Base-by-base conservation (phyloP, 805 yeast genomes). In the Lachancea waltii region DNA sequence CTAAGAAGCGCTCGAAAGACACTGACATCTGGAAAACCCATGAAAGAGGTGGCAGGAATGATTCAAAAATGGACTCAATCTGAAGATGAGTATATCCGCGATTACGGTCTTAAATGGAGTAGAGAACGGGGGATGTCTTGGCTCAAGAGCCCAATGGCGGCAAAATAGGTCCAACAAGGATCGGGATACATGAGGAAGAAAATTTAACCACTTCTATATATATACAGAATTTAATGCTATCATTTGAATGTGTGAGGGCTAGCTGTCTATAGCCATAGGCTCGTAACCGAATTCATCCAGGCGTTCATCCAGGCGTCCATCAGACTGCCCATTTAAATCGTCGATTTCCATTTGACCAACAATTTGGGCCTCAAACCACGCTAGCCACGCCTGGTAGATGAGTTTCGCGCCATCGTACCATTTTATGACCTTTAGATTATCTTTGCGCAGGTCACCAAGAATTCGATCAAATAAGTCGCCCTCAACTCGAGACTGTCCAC, bases 331-430 rank as follows among this genome's bases (percentile, higher is more conserved):
- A n/a, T n/a, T n/a, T n/a, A n/a, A n/a, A 20, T 26, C 20, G n/a
- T 34, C 37, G 13, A 18, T 21, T 14, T 49, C 58, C 38, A 48
- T 36, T 31, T 46, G 54, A 38, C 50, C 13, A 43, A 38, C 19
- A 44, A 13, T 40, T 21, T 42, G 34, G 11, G 35, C 32, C 22
- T 38, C 50, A 14, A 45, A 48, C 68, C 68, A 64, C 2, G 26
- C 33, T 5, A 49, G 42, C 68, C 68, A 64, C 7, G 41, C 43
- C 3, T 40, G 17, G 33, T 50, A 60, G 1, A 55, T 36, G 4
- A 51, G 14, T 9, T 32, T 20, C 5, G 40, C 30, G 37, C 50
- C 43, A 36, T 56, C 51, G 9, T 35, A 38, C 58, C 64, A 62
- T 40, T 40, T 46, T 6, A 60, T 46, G 10, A 64, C 20, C 29